Evolutionary conservation across 2,329 filamentous ascomycete genomes (phyloP), one percentile per base, ranked within the genome.

Genomic region (Venturia nashicola): DNA sequence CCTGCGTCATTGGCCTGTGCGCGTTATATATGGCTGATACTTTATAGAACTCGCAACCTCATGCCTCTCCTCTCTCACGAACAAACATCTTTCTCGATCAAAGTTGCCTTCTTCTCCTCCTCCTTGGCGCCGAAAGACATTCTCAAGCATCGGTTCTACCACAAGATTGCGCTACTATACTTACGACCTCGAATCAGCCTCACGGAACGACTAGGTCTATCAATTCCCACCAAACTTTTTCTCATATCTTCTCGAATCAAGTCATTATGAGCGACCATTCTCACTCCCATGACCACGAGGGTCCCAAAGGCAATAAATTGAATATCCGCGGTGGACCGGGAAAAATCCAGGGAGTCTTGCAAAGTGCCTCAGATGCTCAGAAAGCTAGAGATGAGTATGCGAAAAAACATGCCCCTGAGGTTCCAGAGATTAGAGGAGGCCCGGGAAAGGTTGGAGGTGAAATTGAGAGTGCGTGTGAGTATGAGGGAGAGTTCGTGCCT

Each of bases 281-380:
- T 16, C 51, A 57, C 5, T 8, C 27, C 36, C 27, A 55, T 1
- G 5, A 11, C 14, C 48, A 57, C 18, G 51, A 57, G 27, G 27
- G 12, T 12, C 27, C 51, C 2, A 36, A 57, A 18, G n/a, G 36
- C 23, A n/a, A 36, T n/a, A 36, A 57, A 61, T 16, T 61, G 32
- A n/a, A 61, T 11, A 43, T 63, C 9, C 46, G 51, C 16, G 61
- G 61, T 32, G 61, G 61, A 59, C 61, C 61, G 6, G 39, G 32
- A 16, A 63, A 63, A 48, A 59, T 59, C 1, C 39, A 57, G 51
- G 61, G 34, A 12, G 51, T 63, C 23, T 44, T 63, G 61, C 32
- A 63, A 23, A 63, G 61, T n/a, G 61, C 61, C 8, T 36, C 48
- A 27, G 48, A 44, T 27, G 43, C 59, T 39, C 43, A 42, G 39